A percentile compares a stretch with the other conserved stretches of the same genome.
phyloP scores from a whole-genome alignment of 2,329 filamentous ascomycete genomes.

The Xylaria polymorpha region DNA sequence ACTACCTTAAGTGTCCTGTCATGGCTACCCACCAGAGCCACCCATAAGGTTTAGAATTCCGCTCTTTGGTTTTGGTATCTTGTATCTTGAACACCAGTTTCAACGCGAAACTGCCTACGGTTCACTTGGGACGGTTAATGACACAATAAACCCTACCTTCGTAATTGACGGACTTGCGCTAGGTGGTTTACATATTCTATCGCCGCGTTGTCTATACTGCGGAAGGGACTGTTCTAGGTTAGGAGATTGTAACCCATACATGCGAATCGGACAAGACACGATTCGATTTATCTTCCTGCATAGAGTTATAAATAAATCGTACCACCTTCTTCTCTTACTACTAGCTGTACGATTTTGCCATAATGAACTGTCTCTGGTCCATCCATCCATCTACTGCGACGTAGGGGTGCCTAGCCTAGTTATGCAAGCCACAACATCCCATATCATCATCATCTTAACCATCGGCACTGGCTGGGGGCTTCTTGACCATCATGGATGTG shows the following conservation, averaged over 20 bases:
- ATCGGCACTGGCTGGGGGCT: neutral
- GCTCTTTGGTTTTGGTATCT: neutral
- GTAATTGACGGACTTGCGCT: neutral
- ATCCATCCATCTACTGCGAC: neutral
- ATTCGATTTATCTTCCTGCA: neutral
- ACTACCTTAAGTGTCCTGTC: neutral
- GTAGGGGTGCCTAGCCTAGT: neutral
- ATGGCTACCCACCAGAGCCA: neutral
- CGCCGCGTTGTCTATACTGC: neutral
- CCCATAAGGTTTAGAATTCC: neutral
- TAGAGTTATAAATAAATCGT: neutral
- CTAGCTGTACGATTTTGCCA: neutral
- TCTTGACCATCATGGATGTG: neutral
- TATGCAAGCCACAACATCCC: conserved; percentile 15
- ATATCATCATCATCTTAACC: conserved; percentile 2
- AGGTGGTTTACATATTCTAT: neutral
- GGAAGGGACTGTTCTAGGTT: neutral
- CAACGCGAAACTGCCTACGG: neutral
- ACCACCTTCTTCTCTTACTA: neutral
- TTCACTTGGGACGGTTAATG: neutral
- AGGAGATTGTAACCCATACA: neutral
- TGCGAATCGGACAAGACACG: neutral
- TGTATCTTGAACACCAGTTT: neutral
- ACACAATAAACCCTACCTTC: neutral
- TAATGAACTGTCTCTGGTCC: neutral